Conservation (phyloP, 73 alveolate genomes). For the Blepharisma stoltei region DNA sequence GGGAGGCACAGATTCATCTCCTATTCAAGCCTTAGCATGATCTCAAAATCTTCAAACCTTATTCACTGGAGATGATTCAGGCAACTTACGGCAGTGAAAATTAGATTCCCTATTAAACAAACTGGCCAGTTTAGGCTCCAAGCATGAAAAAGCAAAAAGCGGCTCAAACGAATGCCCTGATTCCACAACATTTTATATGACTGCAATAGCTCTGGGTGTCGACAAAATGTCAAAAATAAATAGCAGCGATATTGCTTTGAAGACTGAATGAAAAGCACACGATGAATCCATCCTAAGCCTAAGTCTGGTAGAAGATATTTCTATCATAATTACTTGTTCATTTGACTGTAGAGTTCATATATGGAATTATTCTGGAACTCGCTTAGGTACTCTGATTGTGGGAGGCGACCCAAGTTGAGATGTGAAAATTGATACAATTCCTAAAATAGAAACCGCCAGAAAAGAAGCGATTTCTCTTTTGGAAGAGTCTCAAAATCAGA, state of each 20-base stretch:
- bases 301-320: conserved; percentile 72
- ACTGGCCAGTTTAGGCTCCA: conserved; percentile 51
- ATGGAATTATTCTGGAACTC: conserved; percentile 75
- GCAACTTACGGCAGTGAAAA: conserved; percentile 89
- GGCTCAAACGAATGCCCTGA: conserved; percentile 69
- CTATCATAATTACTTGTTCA: conserved; percentile 81
- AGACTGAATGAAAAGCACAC: conserved; percentile 80
- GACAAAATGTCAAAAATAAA: conserved; percentile 47
- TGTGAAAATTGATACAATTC: conserved; percentile 69
- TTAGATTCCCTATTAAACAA: conserved; percentile 64
- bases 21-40: conserved; percentile 87
- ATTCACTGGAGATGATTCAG: conserved; percentile 95
- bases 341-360: conserved; percentile 92
- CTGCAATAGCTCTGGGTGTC: conserved; percentile 44
- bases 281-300: conserved; percentile 87
- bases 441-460: neutral
- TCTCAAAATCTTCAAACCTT: conserved; percentile 70
- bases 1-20: conserved; percentile 85
- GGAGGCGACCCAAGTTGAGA: conserved; percentile 90
- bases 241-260: conserved; percentile 42
- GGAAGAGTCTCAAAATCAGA: neutral
- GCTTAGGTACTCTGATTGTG: conserved; percentile 85
- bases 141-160: conserved; percentile 25
- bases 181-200: conserved; percentile 51
- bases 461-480: neutral